phyloP scores from a whole-genome alignment of 106 monocot genomes.

The Apostasia shenzhenica region DNA sequence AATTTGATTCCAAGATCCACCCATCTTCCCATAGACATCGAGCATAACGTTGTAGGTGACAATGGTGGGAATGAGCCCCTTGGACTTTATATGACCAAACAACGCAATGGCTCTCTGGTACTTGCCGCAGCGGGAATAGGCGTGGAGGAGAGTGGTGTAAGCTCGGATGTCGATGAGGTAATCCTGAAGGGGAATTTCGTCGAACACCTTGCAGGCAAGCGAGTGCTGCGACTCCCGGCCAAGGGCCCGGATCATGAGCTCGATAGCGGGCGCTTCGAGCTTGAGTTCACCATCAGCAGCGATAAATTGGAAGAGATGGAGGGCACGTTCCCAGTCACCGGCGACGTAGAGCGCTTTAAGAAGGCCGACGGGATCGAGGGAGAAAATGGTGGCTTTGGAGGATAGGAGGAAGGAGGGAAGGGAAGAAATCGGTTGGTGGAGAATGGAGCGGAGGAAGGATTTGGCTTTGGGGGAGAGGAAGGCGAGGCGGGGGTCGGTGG shows the following conservation, averaged over 20 bases:
- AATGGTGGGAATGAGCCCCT: constrained; percentile 53
- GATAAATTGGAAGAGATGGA: constrained; percentile 57
- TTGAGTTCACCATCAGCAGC: constrained; percentile 13
- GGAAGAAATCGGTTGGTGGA: constrained; percentile 9
- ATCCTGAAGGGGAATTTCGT: constrained; percentile 40
- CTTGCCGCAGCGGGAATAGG: constrained; percentile 31
- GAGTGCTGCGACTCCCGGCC: constrained; percentile 57
- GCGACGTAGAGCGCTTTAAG: constrained; percentile 38
- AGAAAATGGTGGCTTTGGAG: constrained; percentile 21
- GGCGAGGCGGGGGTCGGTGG: constrained; percentile 12
- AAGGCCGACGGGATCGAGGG: constrained; percentile 31
- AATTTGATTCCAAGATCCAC: constrained; percentile 58
- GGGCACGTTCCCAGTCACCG: constrained; percentile 49
- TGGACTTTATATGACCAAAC: constrained; percentile 47
- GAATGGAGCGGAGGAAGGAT: constrained; percentile 40
- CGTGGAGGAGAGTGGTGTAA: constrained; percentile 75
- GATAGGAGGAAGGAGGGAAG: constrained; percentile 25
- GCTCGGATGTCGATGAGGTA: constrained; percentile 57
- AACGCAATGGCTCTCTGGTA: constrained; percentile 41
- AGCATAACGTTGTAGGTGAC: constrained; percentile 94
- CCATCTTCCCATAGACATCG: constrained; percentile 65
- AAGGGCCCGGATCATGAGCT: constrained; percentile 40
- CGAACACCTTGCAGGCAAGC: constrained; percentile 52
- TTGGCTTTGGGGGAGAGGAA: constrained; percentile 62
- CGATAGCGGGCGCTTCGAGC: constrained; percentile 41